Percentiles rank a stretch among this genome's conserved stretches.
phyloP scores from a whole-genome alignment of 768 basidiomycete species.

The Phallus indusiatus region DNA sequence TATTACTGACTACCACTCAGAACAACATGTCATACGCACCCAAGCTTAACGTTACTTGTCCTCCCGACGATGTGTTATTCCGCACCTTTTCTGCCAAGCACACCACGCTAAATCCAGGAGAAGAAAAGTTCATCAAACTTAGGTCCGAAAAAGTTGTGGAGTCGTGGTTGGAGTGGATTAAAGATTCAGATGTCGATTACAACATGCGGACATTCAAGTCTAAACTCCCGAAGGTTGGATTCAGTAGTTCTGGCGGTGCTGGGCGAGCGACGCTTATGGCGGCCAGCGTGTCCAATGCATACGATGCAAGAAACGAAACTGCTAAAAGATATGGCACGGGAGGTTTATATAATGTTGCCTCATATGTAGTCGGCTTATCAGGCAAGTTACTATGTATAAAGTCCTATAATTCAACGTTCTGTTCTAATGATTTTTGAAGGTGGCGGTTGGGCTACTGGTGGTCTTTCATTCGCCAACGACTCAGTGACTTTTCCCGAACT shows the following conservation, averaged over 20 bases:
- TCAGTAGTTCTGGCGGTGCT: slow-evolving; percentile 65
- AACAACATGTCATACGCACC: no score
- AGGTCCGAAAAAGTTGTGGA: slow-evolving; percentile 32
- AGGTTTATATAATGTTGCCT: slow-evolving; percentile 60
- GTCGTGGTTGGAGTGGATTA: slow-evolving; percentile 53
- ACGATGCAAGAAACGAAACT: slow-evolving; percentile 56
- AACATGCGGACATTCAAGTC: slow-evolving; percentile 31
- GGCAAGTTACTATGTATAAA: slow-evolving; percentile 28
- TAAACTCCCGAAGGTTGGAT: slow-evolving; percentile 42
- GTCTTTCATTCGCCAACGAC: no score
- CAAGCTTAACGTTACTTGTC: slow-evolving; percentile 36
- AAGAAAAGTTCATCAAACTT: slow-evolving; percentile 36
- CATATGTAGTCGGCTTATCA: slow-evolving; percentile 59
- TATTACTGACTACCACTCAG: no score
- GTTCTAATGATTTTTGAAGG: no score
- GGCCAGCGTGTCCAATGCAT: slow-evolving; percentile 46
- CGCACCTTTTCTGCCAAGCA: slow-evolving; percentile 41
- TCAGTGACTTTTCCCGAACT: no score
- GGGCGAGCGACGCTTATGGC: slow-evolving; percentile 58
- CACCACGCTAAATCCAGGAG: slow-evolving; percentile 41
- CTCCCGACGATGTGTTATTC: slow-evolving; percentile 38
- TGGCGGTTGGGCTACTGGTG: no score
- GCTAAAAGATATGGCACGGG: slow-evolving; percentile 52
- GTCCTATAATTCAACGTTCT: no score
- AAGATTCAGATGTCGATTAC: slow-evolving; percentile 46